A percentile compares a stretch with the other conserved stretches of the same genome.
Evolutionary conservation across 768 basidiomycete species (phyloP).

Genomic region (Auricularia heimuer): DNA sequence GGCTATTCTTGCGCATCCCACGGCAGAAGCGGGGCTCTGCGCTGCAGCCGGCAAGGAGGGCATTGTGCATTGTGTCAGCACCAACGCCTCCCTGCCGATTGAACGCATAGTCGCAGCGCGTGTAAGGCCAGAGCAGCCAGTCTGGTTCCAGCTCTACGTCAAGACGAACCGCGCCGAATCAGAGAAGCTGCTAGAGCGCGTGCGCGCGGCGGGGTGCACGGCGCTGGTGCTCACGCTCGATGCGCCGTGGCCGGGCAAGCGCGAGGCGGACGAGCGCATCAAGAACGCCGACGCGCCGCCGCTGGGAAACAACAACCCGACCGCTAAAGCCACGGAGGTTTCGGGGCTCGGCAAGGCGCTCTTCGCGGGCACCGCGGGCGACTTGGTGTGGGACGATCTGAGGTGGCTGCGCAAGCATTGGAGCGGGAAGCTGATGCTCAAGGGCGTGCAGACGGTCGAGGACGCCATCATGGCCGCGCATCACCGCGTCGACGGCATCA

Average conservation of each 20-base stretch:
- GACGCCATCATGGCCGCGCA: slow-evolving; percentile 81
- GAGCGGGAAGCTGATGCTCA: slow-evolving; percentile 32
- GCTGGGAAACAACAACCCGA: slow-evolving; percentile 8
- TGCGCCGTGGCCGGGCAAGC: slow-evolving; percentile 71
- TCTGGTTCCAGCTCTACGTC: slow-evolving; percentile 86
- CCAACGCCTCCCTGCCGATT: slow-evolving; percentile 57
- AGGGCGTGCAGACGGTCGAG: slow-evolving; percentile 40
- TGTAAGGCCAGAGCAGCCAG: slow-evolving; percentile 38
- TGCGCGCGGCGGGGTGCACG: slow-evolving; percentile 67
- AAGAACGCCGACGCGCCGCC: slow-evolving; percentile 9
- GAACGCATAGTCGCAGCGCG: slow-evolving; percentile 49
- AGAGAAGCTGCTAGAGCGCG: slow-evolving; percentile 57
- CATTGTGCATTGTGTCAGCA: slow-evolving; percentile 37
- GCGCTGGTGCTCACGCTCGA: slow-evolving; percentile 91
- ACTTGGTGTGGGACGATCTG: slow-evolving; percentile 52
- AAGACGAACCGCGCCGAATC: slow-evolving; percentile 58
- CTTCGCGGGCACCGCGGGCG: slow-evolving; percentile 43
- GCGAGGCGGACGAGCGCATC: slow-evolving; percentile 51
- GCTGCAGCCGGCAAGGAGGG: slow-evolving; percentile 33
- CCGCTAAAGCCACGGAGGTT: slow-evolving; percentile 13
- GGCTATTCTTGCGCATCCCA: slow-evolving; percentile 35
- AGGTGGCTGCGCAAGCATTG: slow-evolving; percentile 38
- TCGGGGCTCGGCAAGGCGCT: slow-evolving; percentile 7
- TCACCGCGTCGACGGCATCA: slow-evolving; percentile 77
- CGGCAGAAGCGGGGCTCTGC: slow-evolving; percentile 39